Percentiles rank a stretch among this genome's conserved stretches.
phyloP scores from a whole-genome alignment of 805 yeast species.

The Myxozyma vanderwaltii region DNA sequence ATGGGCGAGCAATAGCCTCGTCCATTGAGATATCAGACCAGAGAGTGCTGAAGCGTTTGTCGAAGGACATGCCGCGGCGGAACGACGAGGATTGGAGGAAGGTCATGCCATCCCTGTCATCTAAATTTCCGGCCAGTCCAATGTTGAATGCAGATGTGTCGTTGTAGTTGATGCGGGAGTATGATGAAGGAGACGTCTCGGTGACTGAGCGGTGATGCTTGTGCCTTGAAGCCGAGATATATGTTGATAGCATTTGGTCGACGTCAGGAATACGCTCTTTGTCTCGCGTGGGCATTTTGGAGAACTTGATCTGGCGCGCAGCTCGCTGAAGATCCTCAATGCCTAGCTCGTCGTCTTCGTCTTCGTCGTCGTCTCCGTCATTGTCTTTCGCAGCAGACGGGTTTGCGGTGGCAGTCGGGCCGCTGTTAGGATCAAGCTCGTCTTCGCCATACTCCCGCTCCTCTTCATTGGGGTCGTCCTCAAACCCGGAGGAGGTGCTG shows the following conservation, averaged over 20 bases:
- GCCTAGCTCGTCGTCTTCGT: slow-evolving; percentile 41
- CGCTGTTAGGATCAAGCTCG: background rate
- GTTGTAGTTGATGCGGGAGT: slow-evolving; percentile 1
- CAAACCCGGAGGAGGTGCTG: slow-evolving; percentile 28
- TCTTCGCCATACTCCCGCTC: slow-evolving; percentile 34
- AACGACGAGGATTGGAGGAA: slow-evolving; percentile 29
- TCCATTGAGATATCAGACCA: slow-evolving; percentile 30
- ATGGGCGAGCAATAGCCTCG: slow-evolving; percentile 12
- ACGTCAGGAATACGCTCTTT: slow-evolving; percentile 23
- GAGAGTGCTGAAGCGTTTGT: slow-evolving; percentile 11
- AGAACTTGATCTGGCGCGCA: slow-evolving; percentile 40
- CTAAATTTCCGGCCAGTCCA: slow-evolving; percentile 32
- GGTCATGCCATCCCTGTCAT: slow-evolving; percentile 22
- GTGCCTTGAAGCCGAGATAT: slow-evolving; percentile 15
- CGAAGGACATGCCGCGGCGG: slow-evolving; percentile 21
- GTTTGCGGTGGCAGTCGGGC: too few relatives aligned
- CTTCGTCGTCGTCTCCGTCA: slow-evolving; percentile 32
- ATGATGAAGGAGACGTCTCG: slow-evolving; percentile 7
- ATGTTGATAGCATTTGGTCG: slow-evolving; percentile 26
- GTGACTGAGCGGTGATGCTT: background rate
- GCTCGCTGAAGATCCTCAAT: slow-evolving; percentile 45
- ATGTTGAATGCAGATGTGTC: slow-evolving; percentile 5
- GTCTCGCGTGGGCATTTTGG: slow-evolving; percentile 34
- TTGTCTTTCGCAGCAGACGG: slow-evolving; percentile 29
- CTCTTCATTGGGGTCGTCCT: slow-evolving; percentile 17